These are phyloP conservation scores for Camellia granthamiana DNA, from an alignment of 148 eudicot genomes.

Conservation along the genomic window DNA sequence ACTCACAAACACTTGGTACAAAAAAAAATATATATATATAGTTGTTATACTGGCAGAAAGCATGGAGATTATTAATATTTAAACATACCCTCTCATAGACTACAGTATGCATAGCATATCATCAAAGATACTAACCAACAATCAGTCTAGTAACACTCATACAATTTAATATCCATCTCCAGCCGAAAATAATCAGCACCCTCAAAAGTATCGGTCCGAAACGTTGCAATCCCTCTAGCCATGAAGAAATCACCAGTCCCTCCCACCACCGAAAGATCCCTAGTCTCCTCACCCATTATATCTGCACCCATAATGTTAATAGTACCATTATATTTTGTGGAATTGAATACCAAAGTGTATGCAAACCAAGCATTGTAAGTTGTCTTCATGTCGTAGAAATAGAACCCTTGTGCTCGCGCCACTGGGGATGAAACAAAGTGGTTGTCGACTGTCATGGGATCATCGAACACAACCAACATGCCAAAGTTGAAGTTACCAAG, in stretches of 20 bases:
- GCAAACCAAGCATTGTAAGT: constrained; percentile 34
- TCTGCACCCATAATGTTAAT: constrained; percentile 34
- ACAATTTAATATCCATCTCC: constrained; percentile 33
- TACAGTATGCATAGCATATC: too few relatives aligned
- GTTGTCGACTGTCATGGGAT: constrained; percentile 28
- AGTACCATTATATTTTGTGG: constrained; percentile 25
- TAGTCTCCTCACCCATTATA: constrained; percentile 16
- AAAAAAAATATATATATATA: too few relatives aligned
- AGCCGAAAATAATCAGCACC: constrained; percentile 31
- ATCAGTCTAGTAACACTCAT: constrained; percentile 30
- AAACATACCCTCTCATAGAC: too few relatives aligned
- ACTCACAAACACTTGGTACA: too few relatives aligned
- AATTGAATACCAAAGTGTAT: constrained; percentile 22
- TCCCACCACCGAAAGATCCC: constrained; percentile 39
- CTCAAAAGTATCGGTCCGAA: constrained; percentile 20
- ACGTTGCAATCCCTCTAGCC: constrained; percentile 31
- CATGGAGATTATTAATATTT: too few relatives aligned
- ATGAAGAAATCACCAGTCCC: constrained; percentile 46
- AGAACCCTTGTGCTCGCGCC: constrained; percentile 38
- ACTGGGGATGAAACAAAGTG: constrained; percentile 22
- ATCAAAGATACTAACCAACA: too few relatives aligned
- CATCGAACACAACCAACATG: constrained; percentile 32
- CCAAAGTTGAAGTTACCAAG: constrained; percentile 23
- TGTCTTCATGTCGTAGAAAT: constrained; percentile 30
- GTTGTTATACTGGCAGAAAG: too few relatives aligned